phyloP scores from a whole-genome alignment of 345 rosid species.

The Raphanus sativus region DNA sequence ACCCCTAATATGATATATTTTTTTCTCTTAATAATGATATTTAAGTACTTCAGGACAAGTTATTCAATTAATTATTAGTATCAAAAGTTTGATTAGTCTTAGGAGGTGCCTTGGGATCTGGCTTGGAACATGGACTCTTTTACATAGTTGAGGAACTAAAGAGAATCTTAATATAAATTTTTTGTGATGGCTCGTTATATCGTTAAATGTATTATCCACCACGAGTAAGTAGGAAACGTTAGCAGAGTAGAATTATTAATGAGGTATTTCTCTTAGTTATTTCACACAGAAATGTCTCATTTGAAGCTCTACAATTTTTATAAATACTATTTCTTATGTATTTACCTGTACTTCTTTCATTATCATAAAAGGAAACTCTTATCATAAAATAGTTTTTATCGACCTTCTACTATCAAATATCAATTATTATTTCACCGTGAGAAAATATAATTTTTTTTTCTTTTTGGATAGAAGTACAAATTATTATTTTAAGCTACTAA shows the following conservation, averaged over 20 bases:
- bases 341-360: neutral
- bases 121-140: neutral
- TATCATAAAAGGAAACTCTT: neutral
- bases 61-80: neutral
- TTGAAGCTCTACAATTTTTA: neutral
- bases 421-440: neutral
- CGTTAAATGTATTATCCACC: neutral
- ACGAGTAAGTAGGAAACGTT: neutral
- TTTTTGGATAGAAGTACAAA: neutral
- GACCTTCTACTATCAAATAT: neutral
- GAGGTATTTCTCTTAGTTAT: neutral
- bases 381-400: too few relatives aligned
- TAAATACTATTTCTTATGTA: neutral
- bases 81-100: conserved; percentile 2
- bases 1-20: neutral
- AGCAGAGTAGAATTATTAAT: neutral
- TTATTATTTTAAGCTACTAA: too few relatives aligned
- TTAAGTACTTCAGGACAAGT: conserved; percentile 19
- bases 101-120: conserved; percentile 6
- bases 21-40: neutral
- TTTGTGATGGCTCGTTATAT: neutral
- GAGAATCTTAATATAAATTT: neutral
- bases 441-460: neutral
- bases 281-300: neutral
- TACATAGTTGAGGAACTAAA: neutral